These are phyloP conservation scores for Chaetoscypha palmicola DNA, from an alignment of 2,329 filamentous ascomycete genomes.

Conservation along the genomic window DNA sequence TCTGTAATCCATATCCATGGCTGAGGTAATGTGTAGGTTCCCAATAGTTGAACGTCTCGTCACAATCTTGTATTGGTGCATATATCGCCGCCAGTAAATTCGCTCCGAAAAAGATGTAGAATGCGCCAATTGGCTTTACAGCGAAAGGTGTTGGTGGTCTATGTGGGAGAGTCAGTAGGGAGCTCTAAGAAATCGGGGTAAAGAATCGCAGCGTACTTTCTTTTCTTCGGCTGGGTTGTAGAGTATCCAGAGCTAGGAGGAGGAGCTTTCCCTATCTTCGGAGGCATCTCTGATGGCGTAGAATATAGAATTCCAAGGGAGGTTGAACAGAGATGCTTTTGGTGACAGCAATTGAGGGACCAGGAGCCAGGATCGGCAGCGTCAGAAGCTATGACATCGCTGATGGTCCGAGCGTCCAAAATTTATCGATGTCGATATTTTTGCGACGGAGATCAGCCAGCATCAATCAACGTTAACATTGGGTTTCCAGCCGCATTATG, in stretches of 20 bases:
- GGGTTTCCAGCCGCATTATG: background rate
- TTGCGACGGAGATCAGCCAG: too few relatives aligned
- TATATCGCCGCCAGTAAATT: constrained; percentile 71
- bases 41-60: constrained; percentile 99
- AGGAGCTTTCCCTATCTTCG: constrained; percentile 22
- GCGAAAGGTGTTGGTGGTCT: constrained; percentile 47
- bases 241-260: constrained; percentile 6
- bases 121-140: constrained; percentile 66
- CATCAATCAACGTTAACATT: too few relatives aligned
- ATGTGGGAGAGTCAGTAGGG: constrained; percentile 15
- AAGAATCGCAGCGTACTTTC: constrained; percentile 16
- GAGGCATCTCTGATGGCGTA: constrained; percentile 33
- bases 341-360: too few relatives aligned
- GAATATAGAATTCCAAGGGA: too few relatives aligned
- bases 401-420: constrained; percentile 4
- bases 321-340: too few relatives aligned
- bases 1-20: constrained; percentile 89
- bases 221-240: constrained; percentile 15
- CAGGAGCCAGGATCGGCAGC: too few relatives aligned
- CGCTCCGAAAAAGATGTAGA: constrained; percentile 71
- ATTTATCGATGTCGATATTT: too few relatives aligned
- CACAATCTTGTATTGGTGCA: constrained; percentile 93
- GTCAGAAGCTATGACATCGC: constrained; percentile 11
- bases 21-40: constrained; percentile 91
- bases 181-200: background rate